A percentile compares a stretch with the other conserved stretches of the same genome.
These are phyloP conservation scores for Microbotryum scabiosae DNA, from an alignment of 1,284 basidiomycete species.

Conservation along the genomic window DNA sequence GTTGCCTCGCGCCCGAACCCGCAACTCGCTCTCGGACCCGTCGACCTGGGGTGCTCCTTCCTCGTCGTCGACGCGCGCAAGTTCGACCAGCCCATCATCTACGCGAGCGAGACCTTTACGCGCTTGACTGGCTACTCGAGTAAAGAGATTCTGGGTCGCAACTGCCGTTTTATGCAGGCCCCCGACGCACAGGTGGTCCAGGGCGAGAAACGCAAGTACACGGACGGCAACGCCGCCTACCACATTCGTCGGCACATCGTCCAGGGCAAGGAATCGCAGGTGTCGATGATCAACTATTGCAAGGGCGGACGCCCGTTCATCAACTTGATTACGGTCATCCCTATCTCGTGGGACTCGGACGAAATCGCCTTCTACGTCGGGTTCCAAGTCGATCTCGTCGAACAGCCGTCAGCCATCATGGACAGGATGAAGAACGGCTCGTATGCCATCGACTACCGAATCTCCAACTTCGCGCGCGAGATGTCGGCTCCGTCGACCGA, in stretches of 20 bases:
- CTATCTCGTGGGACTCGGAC: conserved; percentile 52
- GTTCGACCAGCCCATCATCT: conserved; percentile 76
- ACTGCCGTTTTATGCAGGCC: conserved; percentile 51
- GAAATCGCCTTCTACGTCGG: conserved; percentile 74
- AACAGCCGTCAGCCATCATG: conserved; percentile 75
- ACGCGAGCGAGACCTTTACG: conserved; percentile 72
- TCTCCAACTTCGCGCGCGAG: conserved; percentile 8
- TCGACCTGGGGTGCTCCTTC: conserved; percentile 84
- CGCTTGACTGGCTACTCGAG: conserved; percentile 73
- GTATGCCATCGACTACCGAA: conserved; percentile 34
- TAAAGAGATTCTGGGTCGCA: conserved; percentile 34
- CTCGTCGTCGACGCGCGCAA: conserved; percentile 73
- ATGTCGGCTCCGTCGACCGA: conserved; percentile 2
- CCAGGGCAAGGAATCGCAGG: conserved; percentile 76
- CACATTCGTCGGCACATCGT: conserved; percentile 57
- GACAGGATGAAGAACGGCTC: conserved; percentile 49
- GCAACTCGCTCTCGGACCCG: conserved; percentile 70
- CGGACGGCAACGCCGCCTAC: conserved; percentile 53
- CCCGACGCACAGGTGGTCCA: conserved; percentile 61
- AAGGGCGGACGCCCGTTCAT: conserved; percentile 49
- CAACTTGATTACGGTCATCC: conserved; percentile 50
- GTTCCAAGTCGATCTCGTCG: conserved; percentile 69
- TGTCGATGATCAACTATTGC: conserved; percentile 75
- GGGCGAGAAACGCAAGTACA: conserved; percentile 50
- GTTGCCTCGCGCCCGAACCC: conserved; percentile 68